Evolutionary conservation across 1,139 yeast species (phyloP).

Genomic region (Suhomyces maxii): DNA sequence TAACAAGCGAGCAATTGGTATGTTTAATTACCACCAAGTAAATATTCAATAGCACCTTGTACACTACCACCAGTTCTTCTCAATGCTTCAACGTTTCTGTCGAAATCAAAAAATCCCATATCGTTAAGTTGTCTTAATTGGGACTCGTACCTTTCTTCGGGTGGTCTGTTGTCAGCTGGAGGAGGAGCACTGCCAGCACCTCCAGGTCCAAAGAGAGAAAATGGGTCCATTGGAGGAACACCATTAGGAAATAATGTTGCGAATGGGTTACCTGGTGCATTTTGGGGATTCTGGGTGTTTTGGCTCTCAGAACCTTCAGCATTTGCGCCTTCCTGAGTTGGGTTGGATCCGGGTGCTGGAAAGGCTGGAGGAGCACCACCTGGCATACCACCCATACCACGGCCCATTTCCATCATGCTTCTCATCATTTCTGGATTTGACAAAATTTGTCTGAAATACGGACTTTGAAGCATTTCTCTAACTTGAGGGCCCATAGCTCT

Average conservation of each 20-base stretch:
- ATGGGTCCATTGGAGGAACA: slow-evolving; percentile 19
- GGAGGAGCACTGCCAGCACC: slow-evolving; percentile 25
- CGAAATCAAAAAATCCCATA: slow-evolving; percentile 94
- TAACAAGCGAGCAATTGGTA: too few species aligned
- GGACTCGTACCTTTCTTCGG: slow-evolving; percentile 89
- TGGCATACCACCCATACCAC: slow-evolving; percentile 33
- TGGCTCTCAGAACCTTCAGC: slow-evolving; percentile 12
- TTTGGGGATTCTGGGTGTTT: slow-evolving; percentile 5
- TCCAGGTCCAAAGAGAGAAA: slow-evolving; percentile 24
- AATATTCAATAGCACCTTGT: slow-evolving; percentile 91
- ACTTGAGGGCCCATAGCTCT: slow-evolving; percentile 89
- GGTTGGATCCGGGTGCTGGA: slow-evolving; percentile 59
- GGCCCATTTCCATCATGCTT: slow-evolving; percentile 74
- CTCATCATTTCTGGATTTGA: slow-evolving; percentile 85
- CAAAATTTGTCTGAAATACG: slow-evolving; percentile 80
- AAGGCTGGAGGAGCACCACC: slow-evolving; percentile 29
- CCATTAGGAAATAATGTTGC: slow-evolving; percentile 40
- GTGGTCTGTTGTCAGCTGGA: slow-evolving; percentile 74
- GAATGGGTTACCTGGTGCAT: slow-evolving; percentile 36
- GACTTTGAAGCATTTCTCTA: slow-evolving; percentile 81
- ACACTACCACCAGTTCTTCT: slow-evolving; percentile 96
- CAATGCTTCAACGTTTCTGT: slow-evolving; percentile 84
- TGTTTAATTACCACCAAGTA: slow-evolving; percentile 38
- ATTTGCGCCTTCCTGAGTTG: slow-evolving; percentile 28
- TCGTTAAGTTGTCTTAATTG: slow-evolving; percentile 93